phyloP scores from a whole-genome alignment of 2,329 filamentous ascomycete species.

The Blumeriella jaapii region DNA sequence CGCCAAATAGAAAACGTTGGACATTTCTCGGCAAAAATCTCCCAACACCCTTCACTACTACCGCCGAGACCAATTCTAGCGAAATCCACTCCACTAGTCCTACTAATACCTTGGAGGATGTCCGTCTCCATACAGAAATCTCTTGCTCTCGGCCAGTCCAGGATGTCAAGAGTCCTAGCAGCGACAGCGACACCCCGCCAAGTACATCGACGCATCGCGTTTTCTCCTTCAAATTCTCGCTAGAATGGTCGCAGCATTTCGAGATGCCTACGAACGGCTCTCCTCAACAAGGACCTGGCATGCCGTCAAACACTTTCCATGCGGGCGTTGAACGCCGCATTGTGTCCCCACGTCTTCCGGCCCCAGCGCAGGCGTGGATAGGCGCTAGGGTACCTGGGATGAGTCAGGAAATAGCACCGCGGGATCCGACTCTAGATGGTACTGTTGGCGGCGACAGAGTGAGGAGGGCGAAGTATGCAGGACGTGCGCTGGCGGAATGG shows the following conservation, averaged over 20 bases:
- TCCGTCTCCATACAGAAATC: conserved; percentile 39
- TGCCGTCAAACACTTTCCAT: too few relatives aligned
- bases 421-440: conserved; percentile 19
- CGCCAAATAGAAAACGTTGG: conserved; percentile 44
- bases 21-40: conserved; percentile 54
- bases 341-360: conserved; percentile 55
- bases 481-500: conserved; percentile 71
- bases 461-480: conserved; percentile 47
- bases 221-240: conserved; percentile 64
- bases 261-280: conserved; percentile 18
- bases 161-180: conserved; percentile 41
- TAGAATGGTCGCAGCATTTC: conserved; percentile 49
- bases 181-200: conserved; percentile 42
- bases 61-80: too few relatives aligned
- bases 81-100: conserved; percentile 9
- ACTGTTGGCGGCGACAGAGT: conserved; percentile 11
- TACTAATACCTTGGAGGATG: conserved; percentile 38
- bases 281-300: conserved; percentile 1
- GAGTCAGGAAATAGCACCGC: conserved; percentile 18
- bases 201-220: conserved; percentile 30
- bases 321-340: conserved; percentile 45
- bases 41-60: conserved; percentile 30
- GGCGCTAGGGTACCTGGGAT: conserved; percentile 27
- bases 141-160: conserved; percentile 30
- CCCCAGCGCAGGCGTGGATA: conserved; percentile 56